Evolutionary conservation across 768 basidiomycete genomes (phyloP).

Genomic region (Cystobasidium tubakii): DNA sequence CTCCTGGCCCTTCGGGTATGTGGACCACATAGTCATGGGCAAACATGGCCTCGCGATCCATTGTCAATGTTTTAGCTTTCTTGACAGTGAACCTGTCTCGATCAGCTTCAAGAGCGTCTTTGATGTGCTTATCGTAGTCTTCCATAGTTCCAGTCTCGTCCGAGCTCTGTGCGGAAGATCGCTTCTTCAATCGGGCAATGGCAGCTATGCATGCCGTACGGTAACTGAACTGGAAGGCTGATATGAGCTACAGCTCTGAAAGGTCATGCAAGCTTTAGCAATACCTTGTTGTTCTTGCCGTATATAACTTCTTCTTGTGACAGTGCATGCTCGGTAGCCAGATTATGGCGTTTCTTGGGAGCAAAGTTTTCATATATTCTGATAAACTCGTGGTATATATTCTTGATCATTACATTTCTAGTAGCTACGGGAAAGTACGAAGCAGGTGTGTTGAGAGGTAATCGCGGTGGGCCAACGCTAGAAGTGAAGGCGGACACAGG

Average conservation of each 20-base stretch:
- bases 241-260: not conserved
- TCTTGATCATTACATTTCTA: slow-evolving; percentile 58
- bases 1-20: slow-evolving; percentile 64
- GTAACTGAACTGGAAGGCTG: slow-evolving; percentile 61
- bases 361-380: slow-evolving; percentile 57
- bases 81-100: slow-evolving; percentile 44
- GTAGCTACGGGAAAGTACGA: slow-evolving; percentile 33
- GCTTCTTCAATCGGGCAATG: slow-evolving; percentile 56
- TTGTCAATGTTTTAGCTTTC: slow-evolving; percentile 21
- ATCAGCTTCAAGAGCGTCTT: slow-evolving; percentile 45
- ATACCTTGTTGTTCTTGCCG: slow-evolving; percentile 43
- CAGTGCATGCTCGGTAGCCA: slow-evolving; percentile 73
- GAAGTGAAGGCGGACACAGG: slow-evolving; percentile 1
- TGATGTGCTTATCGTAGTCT: slow-evolving; percentile 37
- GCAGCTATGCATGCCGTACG: slow-evolving; percentile 65
- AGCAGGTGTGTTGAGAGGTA: slow-evolving; percentile 53
- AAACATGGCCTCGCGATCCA: slow-evolving; percentile 20
- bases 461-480: slow-evolving; percentile 50
- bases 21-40: slow-evolving; percentile 52
- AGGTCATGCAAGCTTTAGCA: not conserved
- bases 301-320: slow-evolving; percentile 77
- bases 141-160: slow-evolving; percentile 48
- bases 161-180: slow-evolving; percentile 56
- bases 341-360: slow-evolving; percentile 57
- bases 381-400: slow-evolving; percentile 65